phyloP scores from a whole-genome alignment of 2,329 filamentous ascomycete genomes.

The Juglanconis oblonga region DNA sequence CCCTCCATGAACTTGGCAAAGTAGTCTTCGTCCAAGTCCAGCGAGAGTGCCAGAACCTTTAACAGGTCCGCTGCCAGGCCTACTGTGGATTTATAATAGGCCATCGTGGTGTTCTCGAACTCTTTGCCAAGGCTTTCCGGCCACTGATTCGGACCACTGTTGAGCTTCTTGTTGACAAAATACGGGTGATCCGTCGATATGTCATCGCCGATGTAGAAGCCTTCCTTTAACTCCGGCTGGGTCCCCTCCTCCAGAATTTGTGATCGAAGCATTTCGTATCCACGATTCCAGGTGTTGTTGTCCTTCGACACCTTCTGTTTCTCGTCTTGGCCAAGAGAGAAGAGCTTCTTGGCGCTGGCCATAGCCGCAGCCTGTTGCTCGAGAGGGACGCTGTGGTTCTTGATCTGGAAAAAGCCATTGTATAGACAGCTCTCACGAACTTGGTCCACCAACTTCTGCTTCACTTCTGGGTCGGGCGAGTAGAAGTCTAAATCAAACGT shows the following conservation, averaged over 20 bases:
- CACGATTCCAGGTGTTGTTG: conserved; percentile 39
- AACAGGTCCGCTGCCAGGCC: conserved; percentile 36
- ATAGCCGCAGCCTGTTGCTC: conserved; percentile 39
- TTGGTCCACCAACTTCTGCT: conserved; percentile 30
- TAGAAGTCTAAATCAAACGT: conserved; percentile 6
- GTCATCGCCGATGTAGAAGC: conserved; percentile 36
- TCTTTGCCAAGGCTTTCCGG: conserved; percentile 32
- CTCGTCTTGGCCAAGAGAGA: conserved; percentile 40
- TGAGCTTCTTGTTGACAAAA: conserved; percentile 35
- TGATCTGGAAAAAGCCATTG: conserved; percentile 54
- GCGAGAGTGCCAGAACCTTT: conserved; percentile 34
- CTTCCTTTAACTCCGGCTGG: conserved; percentile 44
- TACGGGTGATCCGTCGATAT: conserved; percentile 38
- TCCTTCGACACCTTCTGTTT: conserved; percentile 39
- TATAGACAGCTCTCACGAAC: conserved; percentile 40
- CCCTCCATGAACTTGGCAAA: conserved; percentile 42
- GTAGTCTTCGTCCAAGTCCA: conserved; percentile 34
- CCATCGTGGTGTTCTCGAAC: conserved; percentile 35
- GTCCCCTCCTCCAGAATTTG: conserved; percentile 41
- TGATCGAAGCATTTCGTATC: conserved; percentile 43
- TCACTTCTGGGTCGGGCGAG: conserved; percentile 18
- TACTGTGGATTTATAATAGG: conserved; percentile 36
- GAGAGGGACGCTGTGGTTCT: conserved; percentile 42
- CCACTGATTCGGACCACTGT: conserved; percentile 42
- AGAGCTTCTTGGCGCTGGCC: conserved; percentile 41